Evolutionary conservation across 345 rosid genomes (phyloP), one percentile per base, ranked within the genome.

Genomic region (Gossypium thurberi): DNA sequence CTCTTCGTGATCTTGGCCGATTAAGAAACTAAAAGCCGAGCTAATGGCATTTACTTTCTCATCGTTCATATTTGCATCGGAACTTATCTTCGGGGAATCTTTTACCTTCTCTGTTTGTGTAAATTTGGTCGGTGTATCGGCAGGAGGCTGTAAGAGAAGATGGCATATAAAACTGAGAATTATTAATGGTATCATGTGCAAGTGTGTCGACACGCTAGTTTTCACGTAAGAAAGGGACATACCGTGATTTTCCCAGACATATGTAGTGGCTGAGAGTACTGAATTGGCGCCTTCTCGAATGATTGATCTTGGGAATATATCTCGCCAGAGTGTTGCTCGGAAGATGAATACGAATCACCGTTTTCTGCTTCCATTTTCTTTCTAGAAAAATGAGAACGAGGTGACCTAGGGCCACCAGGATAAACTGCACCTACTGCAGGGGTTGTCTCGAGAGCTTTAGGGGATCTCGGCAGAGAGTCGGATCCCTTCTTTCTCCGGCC

Each of bases 401-500:
- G 77, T 23, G 71, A 74, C 71, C 28, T 79, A 75, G 69, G 71
- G 15, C 43, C 77, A 9, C 75, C 78, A 4, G 84, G 78, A 20
- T 70, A 69, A 62, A 61, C 64, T 53, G 77, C 70, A 58, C 72
- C 80, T 25, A 26, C 66, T 48, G 74, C 78, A 65, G 40, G 57
- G 10, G 52, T 56, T 4, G 76, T 84, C 69, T 74, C 80, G 70
- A 26, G 53, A 9, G 74, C 73, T 74, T 57, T 78, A 52, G 90
- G 84, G 17, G 98, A 70, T 43, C 9, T 75, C 26, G 85, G 81
- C 70, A 74, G 84, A 69, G 88, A 78, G 57, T 79, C 65, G n/a
- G 86, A 48, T 78, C 78, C 87, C 64, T 87, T 87, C 87, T 90
- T 84, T 72, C 82, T 88, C 80, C 82, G 80, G 71, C 89, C 88